A percentile compares a stretch with the other conserved stretches of the same genome.
phyloP scores from a whole-genome alignment of 2,329 filamentous ascomycete genomes.

The Aspergillus quadricinctus region DNA sequence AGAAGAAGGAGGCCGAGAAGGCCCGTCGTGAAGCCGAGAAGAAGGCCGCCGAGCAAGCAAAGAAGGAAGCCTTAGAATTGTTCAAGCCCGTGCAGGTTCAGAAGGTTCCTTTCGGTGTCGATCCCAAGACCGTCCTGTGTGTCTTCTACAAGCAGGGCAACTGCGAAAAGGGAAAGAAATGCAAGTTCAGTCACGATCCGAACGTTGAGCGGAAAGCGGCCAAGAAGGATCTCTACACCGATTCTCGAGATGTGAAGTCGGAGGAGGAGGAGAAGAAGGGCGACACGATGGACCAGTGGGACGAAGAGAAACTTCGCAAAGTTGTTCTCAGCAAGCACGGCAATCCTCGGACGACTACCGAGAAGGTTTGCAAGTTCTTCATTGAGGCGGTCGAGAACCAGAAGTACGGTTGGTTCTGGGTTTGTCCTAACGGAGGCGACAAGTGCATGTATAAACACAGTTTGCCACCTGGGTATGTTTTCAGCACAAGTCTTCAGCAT shows the following conservation, averaged over 20 bases:
- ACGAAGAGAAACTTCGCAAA: slow-evolving; percentile 87
- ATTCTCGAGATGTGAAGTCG: slow-evolving; percentile 63
- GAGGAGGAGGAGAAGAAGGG: slow-evolving; percentile 71
- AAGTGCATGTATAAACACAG: slow-evolving; percentile 99
- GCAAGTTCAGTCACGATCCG: slow-evolving; percentile 94
- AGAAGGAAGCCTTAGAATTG: slow-evolving; percentile 72
- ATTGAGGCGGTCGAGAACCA: slow-evolving; percentile 96
- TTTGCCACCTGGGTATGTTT: slow-evolving; percentile 81
- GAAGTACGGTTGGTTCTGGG: slow-evolving; percentile 99
- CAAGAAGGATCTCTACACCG: slow-evolving; percentile 88
- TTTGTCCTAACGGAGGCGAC: slow-evolving; percentile 91
- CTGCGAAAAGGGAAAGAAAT: slow-evolving; percentile 96
- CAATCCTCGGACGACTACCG: slow-evolving; percentile 89
- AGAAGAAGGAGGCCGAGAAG: slow-evolving; percentile 67
- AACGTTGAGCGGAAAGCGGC: slow-evolving; percentile 84
- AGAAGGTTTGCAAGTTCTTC: slow-evolving; percentile 99
- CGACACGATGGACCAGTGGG: slow-evolving; percentile 95
- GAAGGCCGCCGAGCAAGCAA: slow-evolving; percentile 79
- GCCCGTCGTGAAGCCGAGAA: slow-evolving; percentile 76
- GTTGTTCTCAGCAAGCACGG: slow-evolving; percentile 96
- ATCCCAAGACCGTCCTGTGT: slow-evolving; percentile 95
- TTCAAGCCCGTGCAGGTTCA: slow-evolving; percentile 94
- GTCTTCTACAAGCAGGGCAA: slow-evolving; percentile 96
- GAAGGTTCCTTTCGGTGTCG: slow-evolving; percentile 95
- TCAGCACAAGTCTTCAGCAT: neutral